Evolutionary conservation across 2,329 filamentous ascomycete species (phyloP).

Genomic region (Penicillium sp.): DNA sequence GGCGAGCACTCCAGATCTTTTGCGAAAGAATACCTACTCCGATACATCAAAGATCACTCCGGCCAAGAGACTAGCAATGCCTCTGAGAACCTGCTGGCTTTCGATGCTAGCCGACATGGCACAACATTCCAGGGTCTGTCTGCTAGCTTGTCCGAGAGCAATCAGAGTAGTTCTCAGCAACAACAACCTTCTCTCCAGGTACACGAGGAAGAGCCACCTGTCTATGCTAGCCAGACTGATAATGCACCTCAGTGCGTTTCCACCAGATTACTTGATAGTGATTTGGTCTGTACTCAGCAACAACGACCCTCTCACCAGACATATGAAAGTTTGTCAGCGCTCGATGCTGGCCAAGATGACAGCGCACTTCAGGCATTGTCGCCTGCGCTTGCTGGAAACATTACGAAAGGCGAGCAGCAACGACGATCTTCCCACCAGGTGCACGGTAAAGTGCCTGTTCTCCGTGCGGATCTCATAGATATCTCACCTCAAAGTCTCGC

Average conservation of each 20-base stretch:
- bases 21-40: neutral
- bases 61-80: neutral
- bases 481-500: neutral
- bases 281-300: neutral
- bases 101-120: no score
- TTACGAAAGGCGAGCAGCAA: neutral
- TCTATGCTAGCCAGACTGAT: neutral
- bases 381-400: no score
- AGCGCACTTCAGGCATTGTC: no score
- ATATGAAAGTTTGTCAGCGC: neutral
- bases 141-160: no score
- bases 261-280: neutral
- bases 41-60: neutral
- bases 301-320: neutral
- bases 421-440: neutral
- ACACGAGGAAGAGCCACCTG: no score
- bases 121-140: no score
- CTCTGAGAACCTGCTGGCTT: no score
- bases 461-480: constrained; percentile 6
- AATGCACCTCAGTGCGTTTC: neutral
- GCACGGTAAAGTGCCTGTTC: neutral
- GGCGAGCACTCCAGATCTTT: neutral
- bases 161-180: no score
- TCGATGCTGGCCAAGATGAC: no score
- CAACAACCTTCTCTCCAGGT: no score